These are phyloP conservation scores for Corymbia calophylla DNA, from an alignment of 441 rosid species.

Conservation along the genomic window DNA sequence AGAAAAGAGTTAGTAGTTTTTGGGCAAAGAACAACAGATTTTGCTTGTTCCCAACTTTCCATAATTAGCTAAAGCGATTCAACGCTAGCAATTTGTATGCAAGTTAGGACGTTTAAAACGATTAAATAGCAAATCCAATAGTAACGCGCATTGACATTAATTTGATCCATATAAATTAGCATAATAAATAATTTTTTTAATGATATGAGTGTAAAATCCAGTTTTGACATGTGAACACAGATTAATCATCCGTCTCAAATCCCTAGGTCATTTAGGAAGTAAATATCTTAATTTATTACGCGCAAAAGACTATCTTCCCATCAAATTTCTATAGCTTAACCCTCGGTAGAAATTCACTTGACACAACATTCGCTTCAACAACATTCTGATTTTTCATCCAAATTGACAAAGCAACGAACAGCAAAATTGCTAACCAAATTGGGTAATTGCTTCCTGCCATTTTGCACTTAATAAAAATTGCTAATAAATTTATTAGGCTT, in stretches of 20 bases:
- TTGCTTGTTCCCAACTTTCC: neutral
- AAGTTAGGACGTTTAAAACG: neutral
- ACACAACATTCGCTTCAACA: neutral
- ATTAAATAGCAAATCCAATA: neutral
- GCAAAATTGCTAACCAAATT: neutral
- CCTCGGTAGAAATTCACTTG: neutral
- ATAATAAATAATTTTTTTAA: neutral
- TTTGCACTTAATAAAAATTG: neutral
- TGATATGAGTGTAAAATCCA: neutral
- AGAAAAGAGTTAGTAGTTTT: neutral
- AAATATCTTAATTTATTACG: neutral
- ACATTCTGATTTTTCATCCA: neutral
- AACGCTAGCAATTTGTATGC: neutral
- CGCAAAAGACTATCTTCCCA: neutral
- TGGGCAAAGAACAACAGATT: neutral
- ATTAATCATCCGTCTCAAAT: fast-evolving
- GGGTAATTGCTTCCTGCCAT: neutral
- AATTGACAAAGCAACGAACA: neutral
- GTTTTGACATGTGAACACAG: neutral
- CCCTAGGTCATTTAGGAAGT: neutral
- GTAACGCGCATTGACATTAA: neutral
- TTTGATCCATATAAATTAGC: neutral
- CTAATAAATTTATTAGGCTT: neutral
- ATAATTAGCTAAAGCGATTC: neutral
- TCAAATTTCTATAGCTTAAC: neutral